Evolutionary conservation across 1,139 yeast genomes (phyloP).

Genomic region (Ashbya aceris): DNA sequence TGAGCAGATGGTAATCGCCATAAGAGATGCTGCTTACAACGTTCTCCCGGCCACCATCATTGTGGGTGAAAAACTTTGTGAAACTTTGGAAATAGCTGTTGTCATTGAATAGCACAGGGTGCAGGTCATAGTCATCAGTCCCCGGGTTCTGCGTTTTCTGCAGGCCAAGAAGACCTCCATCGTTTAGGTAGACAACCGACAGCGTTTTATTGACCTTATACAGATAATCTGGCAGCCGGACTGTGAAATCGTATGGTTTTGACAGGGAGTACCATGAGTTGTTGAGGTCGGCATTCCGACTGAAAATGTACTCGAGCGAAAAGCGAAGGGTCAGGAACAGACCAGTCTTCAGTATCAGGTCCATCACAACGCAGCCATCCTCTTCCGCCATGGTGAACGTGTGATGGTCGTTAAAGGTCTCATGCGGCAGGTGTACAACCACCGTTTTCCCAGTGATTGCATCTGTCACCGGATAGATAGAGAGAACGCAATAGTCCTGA

Average conservation of each 20-base stretch:
- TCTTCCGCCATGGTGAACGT: constrained; percentile 15
- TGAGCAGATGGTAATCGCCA: constrained; percentile 18
- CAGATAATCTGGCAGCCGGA: constrained; percentile 52
- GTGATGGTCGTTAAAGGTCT: constrained; percentile 20
- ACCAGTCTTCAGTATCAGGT: constrained; percentile 27
- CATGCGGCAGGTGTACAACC: constrained; percentile 20
- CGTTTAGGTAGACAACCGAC: constrained; percentile 50
- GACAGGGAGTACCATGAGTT: constrained; percentile 53
- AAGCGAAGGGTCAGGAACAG: constrained; percentile 30
- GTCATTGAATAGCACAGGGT: constrained; percentile 47
- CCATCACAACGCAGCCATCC: constrained; percentile 11
- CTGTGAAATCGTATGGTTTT: constrained; percentile 67
- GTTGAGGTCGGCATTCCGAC: constrained; percentile 9
- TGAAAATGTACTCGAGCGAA: constrained; percentile 23
- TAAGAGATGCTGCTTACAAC: constrained; percentile 20
- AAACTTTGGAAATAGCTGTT: constrained; percentile 42
- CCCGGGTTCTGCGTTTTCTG: constrained; percentile 22
- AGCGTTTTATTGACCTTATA: constrained; percentile 38
- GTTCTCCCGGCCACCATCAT: constrained; percentile 13
- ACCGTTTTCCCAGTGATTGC: constrained; percentile 17
- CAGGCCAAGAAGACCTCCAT: constrained; percentile 61
- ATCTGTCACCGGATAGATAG: constrained; percentile 19
- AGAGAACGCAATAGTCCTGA: constrained; percentile 13
- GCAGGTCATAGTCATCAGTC: constrained; percentile 34
- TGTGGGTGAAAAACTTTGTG: constrained; percentile 22